Base-by-base conservation (phyloP, 148 eudicot genomes). In the Selenicereus undatus region DNA sequence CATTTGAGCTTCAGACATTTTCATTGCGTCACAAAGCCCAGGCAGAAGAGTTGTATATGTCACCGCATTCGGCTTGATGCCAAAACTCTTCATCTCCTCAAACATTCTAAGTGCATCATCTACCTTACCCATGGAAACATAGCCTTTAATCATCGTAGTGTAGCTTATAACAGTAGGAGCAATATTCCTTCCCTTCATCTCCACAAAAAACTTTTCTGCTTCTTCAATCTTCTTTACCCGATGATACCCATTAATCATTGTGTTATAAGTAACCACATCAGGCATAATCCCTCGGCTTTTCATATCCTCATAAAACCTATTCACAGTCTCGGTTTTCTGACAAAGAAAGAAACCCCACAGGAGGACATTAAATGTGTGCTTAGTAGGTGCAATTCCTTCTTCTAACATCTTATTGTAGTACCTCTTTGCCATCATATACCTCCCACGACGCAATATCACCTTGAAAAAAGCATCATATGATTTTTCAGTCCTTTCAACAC, bases 361-460 rank as follows among this genome's bases (percentile, higher is more conserved):
- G 89, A 95, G 81, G 32, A 88, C 6, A 85, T 93, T 93, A 80
- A 87, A 95, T 0, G 98, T 95, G 64, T 90, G 92, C 75, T 85
- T 79, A 60, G 92, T 91, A 13, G 98, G 98, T 45, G 88, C 78
- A 50, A 95, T 88, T 71, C 97, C 97, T 84, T 93, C 97, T 50
- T 73, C 81, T 85, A 92, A 80, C 98, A 95, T 95, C 91, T 91
- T 91, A 79, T 95, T 95, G 74, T 90, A 95, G 74, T 92, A 92
- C 87, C 97, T 86, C 88, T 95, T 93, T 8, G 93, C 94, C 98
- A 95, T 95, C 97, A 92, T 90, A 83, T 88, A 93, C 88, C 98
- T 78, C 66, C 98, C 98, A 39, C 92, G 84, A 8, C 97, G 88
- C 87, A 92, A 52, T 48, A 95, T 91, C 65, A 91, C 97, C 89